These are phyloP conservation scores for Suillus hirtellus DNA, from an alignment of 768 basidiomycete genomes.

Conservation along the genomic window DNA sequence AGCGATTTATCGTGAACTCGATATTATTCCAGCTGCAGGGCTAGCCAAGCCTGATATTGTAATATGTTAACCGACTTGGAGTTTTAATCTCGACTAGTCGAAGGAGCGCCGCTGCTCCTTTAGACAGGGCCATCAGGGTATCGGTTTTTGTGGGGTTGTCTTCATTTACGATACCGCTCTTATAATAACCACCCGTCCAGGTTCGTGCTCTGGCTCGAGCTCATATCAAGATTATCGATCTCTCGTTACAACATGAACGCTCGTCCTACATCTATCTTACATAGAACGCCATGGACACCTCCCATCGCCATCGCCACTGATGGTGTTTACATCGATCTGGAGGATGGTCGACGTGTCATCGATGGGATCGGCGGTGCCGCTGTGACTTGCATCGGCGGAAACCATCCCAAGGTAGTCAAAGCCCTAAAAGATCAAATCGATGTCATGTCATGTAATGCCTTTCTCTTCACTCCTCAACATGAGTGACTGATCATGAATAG, in stretches of 20 bases:
- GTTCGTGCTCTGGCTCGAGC: neutral
- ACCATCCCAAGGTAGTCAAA: slow-evolving; percentile 67
- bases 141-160: neutral
- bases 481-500: slow-evolving; percentile 36
- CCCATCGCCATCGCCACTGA: slow-evolving; percentile 65
- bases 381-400: slow-evolving; percentile 75
- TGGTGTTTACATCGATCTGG: slow-evolving; percentile 71
- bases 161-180: neutral
- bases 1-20: too few relatives aligned
- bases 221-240: neutral
- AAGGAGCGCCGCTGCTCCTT: slow-evolving; percentile 5
- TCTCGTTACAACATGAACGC: neutral
- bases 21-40: neutral
- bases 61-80: too few relatives aligned
- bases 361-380: slow-evolving; percentile 88
- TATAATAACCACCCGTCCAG: neutral
- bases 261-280: slow-evolving; percentile 47
- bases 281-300: slow-evolving; percentile 73
- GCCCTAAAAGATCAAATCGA: slow-evolving; percentile 82
- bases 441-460: slow-evolving; percentile 66
- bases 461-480: neutral
- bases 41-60: too few relatives aligned
- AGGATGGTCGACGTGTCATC: slow-evolving; percentile 66
- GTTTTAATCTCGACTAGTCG: neutral
- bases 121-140: neutral